Conservation (phyloP, 2,329 filamentous ascomycete species). For the Fusarium vanettenii region DNA sequence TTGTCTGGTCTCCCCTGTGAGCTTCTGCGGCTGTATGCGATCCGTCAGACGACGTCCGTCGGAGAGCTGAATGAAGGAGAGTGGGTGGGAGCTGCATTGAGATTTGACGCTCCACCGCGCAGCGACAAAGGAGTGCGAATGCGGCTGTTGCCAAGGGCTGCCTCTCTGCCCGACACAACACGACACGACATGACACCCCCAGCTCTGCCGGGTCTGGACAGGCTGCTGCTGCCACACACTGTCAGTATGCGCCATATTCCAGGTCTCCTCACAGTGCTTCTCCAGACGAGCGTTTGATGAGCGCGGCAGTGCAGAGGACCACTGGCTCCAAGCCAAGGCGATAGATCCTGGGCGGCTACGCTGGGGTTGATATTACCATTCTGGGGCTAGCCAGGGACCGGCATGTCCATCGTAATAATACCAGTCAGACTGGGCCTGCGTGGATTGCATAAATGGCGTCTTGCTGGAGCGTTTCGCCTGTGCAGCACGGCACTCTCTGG, state of each 20-base stretch:
- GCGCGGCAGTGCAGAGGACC: neutral
- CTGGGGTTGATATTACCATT: constrained; percentile 8
- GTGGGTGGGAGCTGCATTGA: neutral
- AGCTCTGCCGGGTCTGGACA: neutral
- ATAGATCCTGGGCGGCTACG: constrained; percentile 10
- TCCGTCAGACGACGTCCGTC: neutral
- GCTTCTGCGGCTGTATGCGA: neutral
- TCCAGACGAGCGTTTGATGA: neutral
- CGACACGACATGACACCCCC: neutral
- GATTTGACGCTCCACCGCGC: constrained; percentile 23
- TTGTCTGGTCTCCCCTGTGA: neutral
- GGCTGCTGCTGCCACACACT: neutral
- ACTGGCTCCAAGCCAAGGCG: constrained; percentile 5
- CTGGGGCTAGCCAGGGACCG: constrained; percentile 23
- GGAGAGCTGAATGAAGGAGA: constrained; percentile 4
- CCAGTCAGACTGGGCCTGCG: constrained; percentile 11
- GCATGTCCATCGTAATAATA: constrained; percentile 37
- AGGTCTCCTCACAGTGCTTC: neutral
- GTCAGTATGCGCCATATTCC: neutral
- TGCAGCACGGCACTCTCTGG: constrained; percentile 4
- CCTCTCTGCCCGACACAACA: neutral
- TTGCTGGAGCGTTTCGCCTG: constrained; percentile 30
- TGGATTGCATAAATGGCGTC: constrained; percentile 32
- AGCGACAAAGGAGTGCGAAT: constrained; percentile 16
- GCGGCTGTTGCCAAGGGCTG: constrained; percentile 16